These are phyloP conservation scores for Narthecium ossifragum DNA, from an alignment of 106 monocot genomes.

Conservation along the genomic window DNA sequence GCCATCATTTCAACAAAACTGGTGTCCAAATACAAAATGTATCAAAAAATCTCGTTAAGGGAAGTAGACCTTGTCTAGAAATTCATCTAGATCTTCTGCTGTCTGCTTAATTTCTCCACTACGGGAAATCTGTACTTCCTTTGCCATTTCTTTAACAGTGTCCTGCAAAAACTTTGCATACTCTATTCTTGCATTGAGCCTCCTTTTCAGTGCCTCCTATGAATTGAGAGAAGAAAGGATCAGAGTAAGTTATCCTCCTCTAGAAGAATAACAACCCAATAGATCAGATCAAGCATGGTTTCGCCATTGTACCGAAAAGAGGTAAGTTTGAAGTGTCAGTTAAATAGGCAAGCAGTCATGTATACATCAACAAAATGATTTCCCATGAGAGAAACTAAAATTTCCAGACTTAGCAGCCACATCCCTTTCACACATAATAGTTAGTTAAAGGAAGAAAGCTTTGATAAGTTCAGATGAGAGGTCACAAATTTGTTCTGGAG, in stretches of 20 bases:
- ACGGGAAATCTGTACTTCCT: conserved; percentile 79
- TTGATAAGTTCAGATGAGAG: too few species aligned
- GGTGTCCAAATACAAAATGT: too few species aligned
- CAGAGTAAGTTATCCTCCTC: not conserved
- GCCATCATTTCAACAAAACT: too few species aligned
- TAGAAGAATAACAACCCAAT: not conserved
- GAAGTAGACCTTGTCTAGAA: conserved; percentile 73
- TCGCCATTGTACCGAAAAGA: not conserved
- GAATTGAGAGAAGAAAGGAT: conserved; percentile 2
- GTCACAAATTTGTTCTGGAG: too few species aligned
- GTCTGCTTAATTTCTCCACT: conserved; percentile 92
- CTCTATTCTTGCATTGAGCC: conserved; percentile 84
- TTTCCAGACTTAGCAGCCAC: too few species aligned
- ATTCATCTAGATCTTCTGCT: conserved; percentile 92
- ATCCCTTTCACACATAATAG: too few species aligned
- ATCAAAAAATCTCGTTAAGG: not conserved
- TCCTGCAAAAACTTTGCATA: conserved; percentile 98
- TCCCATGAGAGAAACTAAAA: too few species aligned
- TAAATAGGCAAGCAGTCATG: too few species aligned
- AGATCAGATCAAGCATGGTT: too few species aligned
- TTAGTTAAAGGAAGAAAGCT: too few species aligned
- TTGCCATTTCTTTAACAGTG: conserved; percentile 95
- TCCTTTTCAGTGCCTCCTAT: conserved; percentile 80
- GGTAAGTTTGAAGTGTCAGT: too few species aligned
- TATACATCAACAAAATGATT: too few species aligned